Percentiles rank a stretch among this genome's conserved stretches.
Evolutionary conservation across 495 filamentous ascomycete species (phyloP).

Genomic region (Penicillium dipodomyicola): DNA sequence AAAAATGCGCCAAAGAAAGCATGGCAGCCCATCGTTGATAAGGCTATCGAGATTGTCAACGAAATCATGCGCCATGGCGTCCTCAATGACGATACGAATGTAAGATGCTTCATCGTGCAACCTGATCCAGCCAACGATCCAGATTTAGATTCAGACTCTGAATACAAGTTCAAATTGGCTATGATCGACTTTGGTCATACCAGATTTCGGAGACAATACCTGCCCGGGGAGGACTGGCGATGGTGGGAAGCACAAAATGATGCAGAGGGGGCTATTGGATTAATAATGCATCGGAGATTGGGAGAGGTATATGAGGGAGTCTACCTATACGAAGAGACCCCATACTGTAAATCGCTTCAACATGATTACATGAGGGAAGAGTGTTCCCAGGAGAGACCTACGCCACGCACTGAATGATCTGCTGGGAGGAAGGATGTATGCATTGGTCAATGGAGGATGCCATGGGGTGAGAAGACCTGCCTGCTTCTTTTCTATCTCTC

Average conservation of each 20-base stretch:
- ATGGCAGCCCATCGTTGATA: background rate
- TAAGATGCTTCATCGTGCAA: background rate
- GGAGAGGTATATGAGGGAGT: background rate
- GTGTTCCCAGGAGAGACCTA: background rate
- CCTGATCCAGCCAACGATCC: background rate
- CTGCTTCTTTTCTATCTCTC: background rate
- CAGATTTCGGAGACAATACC: background rate
- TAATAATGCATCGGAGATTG: background rate
- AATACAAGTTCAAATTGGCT: background rate
- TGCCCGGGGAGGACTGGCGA: background rate
- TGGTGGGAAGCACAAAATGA: background rate
- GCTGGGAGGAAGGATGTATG: background rate
- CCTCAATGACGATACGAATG: background rate
- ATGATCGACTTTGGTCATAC: constrained; percentile 4
- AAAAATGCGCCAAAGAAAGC: background rate
- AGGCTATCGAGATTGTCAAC: background rate
- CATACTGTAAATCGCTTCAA: background rate
- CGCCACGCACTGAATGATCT: background rate
- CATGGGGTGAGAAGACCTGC: background rate
- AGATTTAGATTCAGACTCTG: too few species aligned
- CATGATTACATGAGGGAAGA: background rate
- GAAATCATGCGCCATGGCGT: background rate
- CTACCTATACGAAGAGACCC: background rate
- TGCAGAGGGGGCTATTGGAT: background rate
- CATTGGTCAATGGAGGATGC: background rate